These are phyloP conservation scores for Fraxinus paxiana DNA, from an alignment of 305 asterid genomes.

Conservation along the genomic window DNA sequence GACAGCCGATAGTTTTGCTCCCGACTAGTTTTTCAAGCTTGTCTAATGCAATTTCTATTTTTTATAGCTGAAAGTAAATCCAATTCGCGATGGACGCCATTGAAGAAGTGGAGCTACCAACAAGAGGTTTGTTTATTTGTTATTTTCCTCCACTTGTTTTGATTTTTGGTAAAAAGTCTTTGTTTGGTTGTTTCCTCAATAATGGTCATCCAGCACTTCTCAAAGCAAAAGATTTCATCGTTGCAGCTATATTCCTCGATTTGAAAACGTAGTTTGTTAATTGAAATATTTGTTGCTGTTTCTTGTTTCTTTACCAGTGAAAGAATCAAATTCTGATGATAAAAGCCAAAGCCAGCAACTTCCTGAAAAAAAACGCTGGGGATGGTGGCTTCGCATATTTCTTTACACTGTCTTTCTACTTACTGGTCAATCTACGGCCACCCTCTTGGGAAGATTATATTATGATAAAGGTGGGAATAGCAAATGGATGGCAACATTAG, in stretches of 20 bases:
- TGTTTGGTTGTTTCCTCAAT: neutral
- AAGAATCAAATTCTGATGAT: neutral
- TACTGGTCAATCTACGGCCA: conserved; percentile 37
- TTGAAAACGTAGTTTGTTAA: neutral
- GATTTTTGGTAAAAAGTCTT: neutral
- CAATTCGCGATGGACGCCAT: neutral
- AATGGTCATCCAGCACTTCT: neutral
- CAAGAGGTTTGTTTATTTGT: neutral
- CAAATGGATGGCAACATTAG: conserved; percentile 44
- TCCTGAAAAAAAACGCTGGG: neutral
- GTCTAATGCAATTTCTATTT: neutral
- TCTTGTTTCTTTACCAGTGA: neutral
- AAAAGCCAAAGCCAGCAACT: neutral
- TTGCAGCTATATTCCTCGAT: neutral
- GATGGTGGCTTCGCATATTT: conserved; percentile 36
- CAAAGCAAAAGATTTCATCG: neutral
- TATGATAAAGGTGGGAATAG: conserved; percentile 47
- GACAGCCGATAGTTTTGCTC: neutral
- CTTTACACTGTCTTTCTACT: conserved; percentile 30
- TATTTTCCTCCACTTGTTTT: neutral
- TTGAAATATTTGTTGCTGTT: neutral
- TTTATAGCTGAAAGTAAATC: neutral
- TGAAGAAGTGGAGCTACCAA: neutral
- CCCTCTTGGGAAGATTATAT: conserved; percentile 50
- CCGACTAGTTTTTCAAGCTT: neutral